Conservation (phyloP, 1,284 basidiomycete species). For the Naganishia sp. region DNA sequence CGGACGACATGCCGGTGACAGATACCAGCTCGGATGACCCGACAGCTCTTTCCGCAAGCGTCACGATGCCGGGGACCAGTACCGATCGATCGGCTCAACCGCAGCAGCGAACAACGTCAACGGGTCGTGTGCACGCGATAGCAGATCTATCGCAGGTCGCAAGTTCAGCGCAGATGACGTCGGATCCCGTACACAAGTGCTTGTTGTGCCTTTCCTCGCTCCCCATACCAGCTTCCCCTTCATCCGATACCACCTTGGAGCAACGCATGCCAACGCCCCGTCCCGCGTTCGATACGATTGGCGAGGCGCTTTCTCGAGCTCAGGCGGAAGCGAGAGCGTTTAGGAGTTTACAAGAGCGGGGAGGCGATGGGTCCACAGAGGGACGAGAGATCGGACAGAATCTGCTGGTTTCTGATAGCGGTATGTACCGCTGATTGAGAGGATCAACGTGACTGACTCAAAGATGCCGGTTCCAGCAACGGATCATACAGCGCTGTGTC, state of each 20-base stretch:
- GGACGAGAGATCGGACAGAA: not conserved
- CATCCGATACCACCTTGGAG: not conserved
- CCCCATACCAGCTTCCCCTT: not conserved
- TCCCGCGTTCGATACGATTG: not conserved
- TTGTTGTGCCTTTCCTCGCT: constrained; percentile 1
- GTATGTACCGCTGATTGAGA: not conserved
- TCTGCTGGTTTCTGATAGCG: not conserved
- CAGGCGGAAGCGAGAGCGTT: constrained; percentile 4
- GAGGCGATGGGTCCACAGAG: not conserved
- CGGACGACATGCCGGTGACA: constrained; percentile 2
- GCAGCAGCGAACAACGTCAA: not conserved
- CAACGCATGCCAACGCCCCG: not conserved
- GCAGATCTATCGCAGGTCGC: not conserved
- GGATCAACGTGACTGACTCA: not conserved
- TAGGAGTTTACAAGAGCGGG: not conserved
- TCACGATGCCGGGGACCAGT: not conserved
- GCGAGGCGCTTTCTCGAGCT: not conserved
- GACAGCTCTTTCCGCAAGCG: not conserved
- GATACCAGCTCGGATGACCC: not conserved
- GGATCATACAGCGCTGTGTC: constrained; percentile 2
- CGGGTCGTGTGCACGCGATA: not conserved
- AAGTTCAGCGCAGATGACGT: not conserved
- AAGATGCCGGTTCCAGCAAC: not conserved
- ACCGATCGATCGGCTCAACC: not conserved
- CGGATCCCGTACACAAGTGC: not conserved